A percentile compares a stretch with the other conserved stretches of the same genome.
Conservation (phyloP, 2,329 filamentous ascomycete species). For the Fusarium multiceps region DNA sequence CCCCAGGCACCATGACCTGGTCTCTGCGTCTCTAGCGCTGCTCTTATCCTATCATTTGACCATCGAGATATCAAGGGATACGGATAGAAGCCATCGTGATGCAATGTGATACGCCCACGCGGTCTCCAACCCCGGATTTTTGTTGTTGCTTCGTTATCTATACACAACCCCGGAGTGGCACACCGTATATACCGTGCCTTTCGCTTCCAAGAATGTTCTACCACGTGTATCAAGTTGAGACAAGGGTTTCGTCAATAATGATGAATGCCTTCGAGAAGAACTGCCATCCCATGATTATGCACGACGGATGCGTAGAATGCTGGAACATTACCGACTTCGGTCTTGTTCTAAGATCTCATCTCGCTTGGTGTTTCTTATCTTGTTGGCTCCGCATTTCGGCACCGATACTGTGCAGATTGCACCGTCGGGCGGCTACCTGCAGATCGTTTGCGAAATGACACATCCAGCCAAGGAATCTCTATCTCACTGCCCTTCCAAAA, state of each 20-base stretch:
- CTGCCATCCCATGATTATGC: slow-evolving; percentile 1
- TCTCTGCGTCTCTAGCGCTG: slow-evolving; percentile 19
- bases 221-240: not conserved
- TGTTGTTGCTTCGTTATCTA: slow-evolving; percentile 6
- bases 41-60: slow-evolving; percentile 37
- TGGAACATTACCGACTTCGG: not conserved
- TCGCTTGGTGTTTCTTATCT: not conserved
- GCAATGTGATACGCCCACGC: slow-evolving; percentile 12
- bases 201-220: slow-evolving; percentile 2
- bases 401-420: not conserved
- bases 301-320: not conserved
- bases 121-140: slow-evolving; percentile 1
- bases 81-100: slow-evolving; percentile 16
- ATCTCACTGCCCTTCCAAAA: not conserved
- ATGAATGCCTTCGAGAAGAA: slow-evolving; percentile 17
- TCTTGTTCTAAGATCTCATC: not conserved
- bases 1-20: slow-evolving; percentile 31
- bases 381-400: not conserved
- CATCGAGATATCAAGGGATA: slow-evolving; percentile 24
- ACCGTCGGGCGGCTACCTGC: not conserved
- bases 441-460: slow-evolving; percentile 1
- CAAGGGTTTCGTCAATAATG: not conserved
- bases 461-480: not conserved
- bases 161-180: slow-evolving; percentile 29
- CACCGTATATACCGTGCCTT: not conserved